Evolutionary conservation across 257 asterid genomes (phyloP).

Genomic region (Penstemon barbatus): DNA sequence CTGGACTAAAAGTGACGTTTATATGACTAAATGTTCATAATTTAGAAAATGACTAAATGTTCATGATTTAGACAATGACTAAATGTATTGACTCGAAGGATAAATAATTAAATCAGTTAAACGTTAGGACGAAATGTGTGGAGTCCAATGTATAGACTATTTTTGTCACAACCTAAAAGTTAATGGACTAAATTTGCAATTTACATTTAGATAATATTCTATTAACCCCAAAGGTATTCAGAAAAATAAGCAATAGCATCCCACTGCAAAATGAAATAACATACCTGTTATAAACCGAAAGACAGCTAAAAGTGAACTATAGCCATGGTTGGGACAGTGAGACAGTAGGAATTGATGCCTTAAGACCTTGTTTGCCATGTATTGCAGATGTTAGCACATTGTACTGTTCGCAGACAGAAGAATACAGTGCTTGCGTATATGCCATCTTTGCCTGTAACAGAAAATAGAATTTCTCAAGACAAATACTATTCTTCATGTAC

Average conservation of each 20-base stretch:
- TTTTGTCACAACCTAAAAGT: no score
- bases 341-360: slow-evolving; percentile 65
- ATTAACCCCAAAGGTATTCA: background rate
- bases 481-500: slow-evolving; percentile 2
- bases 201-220: background rate
- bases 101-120: no score
- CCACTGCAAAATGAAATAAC: background rate
- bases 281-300: slow-evolving; percentile 26
- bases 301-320: slow-evolving; percentile 33
- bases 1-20: no score
- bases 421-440: slow-evolving; percentile 50
- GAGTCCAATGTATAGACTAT: no score
- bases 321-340: slow-evolving; percentile 82
- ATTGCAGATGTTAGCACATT: slow-evolving; percentile 68
- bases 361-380: slow-evolving; percentile 69
- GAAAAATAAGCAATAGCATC: background rate
- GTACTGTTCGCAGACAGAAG: slow-evolving; percentile 69
- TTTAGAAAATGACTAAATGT: no score
- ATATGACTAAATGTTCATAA: no score
- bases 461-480: slow-evolving; percentile 17
- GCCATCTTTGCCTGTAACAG: slow-evolving; percentile 64
- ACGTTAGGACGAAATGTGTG: no score
- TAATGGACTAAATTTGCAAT: no score
- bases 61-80: no score
- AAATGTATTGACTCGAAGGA: no score